Evolutionary conservation across 208 protist genomes (phyloP).

Genomic region (Leishmania turanica): DNA sequence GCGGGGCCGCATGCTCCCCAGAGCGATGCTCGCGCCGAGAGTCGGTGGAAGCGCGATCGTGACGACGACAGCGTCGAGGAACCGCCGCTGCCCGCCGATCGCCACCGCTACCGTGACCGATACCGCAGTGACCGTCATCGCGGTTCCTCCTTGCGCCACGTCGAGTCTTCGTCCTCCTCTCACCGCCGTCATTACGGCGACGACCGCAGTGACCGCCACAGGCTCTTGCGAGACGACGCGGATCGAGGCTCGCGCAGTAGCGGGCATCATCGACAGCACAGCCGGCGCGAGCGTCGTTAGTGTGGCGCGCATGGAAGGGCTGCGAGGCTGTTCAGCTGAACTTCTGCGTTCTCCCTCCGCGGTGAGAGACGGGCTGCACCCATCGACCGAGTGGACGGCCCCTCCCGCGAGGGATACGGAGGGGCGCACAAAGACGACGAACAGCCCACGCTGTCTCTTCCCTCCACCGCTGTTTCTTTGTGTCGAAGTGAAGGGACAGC

Average conservation of each 20-base stretch:
- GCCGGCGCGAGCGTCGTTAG: neutral
- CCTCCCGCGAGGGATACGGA: neutral
- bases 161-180: neutral
- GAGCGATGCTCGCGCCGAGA: neutral
- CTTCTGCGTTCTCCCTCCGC: too few species aligned
- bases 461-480: neutral
- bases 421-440: neutral
- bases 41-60: neutral
- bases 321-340: neutral
- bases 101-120: neutral
- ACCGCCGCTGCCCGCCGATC: neutral
- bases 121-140: constrained; percentile 1
- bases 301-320: neutral
- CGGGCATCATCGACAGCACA: constrained; percentile 3
- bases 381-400: neutral
- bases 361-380: too few species aligned
- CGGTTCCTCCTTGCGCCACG: neutral
- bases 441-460: neutral
- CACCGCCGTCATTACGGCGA: neutral
- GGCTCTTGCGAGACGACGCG: neutral
- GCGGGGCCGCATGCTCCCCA: neutral
- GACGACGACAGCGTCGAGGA: neutral
- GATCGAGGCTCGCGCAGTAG: neutral
- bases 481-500: neutral
- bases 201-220: neutral